Base-by-base conservation (phyloP, 371 early-diverging fungal species). In the Syncephalastrum sp. region DNA sequence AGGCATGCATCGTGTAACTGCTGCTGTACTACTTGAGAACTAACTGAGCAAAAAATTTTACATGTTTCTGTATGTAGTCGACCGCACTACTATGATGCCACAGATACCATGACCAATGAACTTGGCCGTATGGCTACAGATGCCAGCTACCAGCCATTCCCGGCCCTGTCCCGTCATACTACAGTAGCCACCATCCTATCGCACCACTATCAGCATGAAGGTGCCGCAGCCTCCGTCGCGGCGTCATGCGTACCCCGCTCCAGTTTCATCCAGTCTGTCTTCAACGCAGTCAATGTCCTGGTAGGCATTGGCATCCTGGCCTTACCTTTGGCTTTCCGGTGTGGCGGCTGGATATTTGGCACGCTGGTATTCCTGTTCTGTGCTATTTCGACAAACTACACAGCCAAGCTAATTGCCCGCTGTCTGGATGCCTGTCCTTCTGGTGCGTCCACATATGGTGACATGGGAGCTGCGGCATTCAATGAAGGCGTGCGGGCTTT, bases 381-480 rank as follows among this genome's bases (percentile, higher is more conserved):
- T 58, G 63, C 75, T 3, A 8, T 69, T 19, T 58, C 74, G n/a
- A 80, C 83, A 6, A 72, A 72, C 44, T 76, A 81, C 43, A 82
- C 86, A 0, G 88, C 84, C 51, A 82, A 75, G 56, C 29, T 86
- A 10, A 68, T 88, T 29, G 79, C 67, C 4, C 59, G 64, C 3
- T 68, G 69, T 38, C 27, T 68, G 45, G 69, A 68, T 21, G 67
- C 48, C 17, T 47, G 57, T 27, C 59, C 54, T 43, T 0, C 38
- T 33, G 59, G 60, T 5, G 60, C 64, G 4, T 50, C 59, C 13
- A 81, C 81, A 4, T 86, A 85, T 64, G 81, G 82, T 6, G 89
- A 89, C 56, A 74, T 86, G 56, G 89, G 84, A 42, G 81, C 83
- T n/a, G 67, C 72, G 15, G 87, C 89, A 13, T 89, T 83, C 67